Conservation (phyloP, 2,329 filamentous ascomycete species). For the Madurella fahalii region DNA sequence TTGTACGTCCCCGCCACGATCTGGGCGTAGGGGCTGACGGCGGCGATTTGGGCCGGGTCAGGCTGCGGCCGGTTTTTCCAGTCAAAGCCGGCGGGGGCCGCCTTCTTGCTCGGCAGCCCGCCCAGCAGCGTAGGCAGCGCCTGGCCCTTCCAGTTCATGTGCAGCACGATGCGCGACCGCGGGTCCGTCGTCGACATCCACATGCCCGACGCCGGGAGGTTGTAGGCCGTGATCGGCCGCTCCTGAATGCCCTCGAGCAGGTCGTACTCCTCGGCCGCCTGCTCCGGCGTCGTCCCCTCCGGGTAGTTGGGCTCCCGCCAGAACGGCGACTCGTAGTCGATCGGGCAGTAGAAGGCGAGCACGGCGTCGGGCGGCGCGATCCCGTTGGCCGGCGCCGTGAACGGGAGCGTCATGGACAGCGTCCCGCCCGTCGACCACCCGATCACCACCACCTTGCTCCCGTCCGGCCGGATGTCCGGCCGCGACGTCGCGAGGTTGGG, state of each 20-base stretch:
- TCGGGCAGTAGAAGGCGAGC: slow-evolving; percentile 40
- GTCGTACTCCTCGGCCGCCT: background rate
- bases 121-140: slow-evolving; percentile 26
- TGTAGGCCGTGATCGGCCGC: slow-evolving; percentile 3
- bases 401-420: slow-evolving; percentile 42
- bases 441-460: background rate
- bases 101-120: slow-evolving; percentile 19
- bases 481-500: background rate
- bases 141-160: slow-evolving; percentile 31
- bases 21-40: slow-evolving; percentile 31
- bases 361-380: slow-evolving; percentile 39
- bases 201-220: background rate
- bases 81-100: background rate
- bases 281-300: background rate
- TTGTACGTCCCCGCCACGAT: slow-evolving; percentile 29
- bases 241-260: background rate
- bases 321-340: slow-evolving; percentile 19
- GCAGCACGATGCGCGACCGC: slow-evolving; percentile 28
- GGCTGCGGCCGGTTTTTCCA: slow-evolving; percentile 9
- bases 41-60: slow-evolving; percentile 13
- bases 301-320: slow-evolving; percentile 12
- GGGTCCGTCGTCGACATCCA: slow-evolving; percentile 18
- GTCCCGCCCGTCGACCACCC: slow-evolving; percentile 42
- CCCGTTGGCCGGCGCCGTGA: slow-evolving; percentile 30
- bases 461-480: background rate